These are phyloP conservation scores for Anastatica hierochuntica DNA, from an alignment of 345 rosid genomes.

Conservation along the genomic window DNA sequence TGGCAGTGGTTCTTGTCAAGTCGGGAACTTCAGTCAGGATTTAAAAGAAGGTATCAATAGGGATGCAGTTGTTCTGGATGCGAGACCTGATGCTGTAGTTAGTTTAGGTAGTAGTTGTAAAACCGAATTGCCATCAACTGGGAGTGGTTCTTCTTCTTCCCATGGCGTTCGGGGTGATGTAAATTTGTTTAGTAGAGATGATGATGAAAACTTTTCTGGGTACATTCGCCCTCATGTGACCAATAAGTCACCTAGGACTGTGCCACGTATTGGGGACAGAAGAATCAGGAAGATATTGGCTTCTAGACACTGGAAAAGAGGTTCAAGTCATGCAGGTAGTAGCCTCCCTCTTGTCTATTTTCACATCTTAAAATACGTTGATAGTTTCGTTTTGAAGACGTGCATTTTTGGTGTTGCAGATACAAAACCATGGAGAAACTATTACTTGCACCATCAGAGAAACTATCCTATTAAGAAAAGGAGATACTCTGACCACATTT, in stretches of 20 bases:
- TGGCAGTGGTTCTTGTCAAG: conserved; percentile 26
- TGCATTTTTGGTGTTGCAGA: conserved; percentile 30
- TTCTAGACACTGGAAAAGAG: conserved; percentile 70
- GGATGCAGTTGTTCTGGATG: conserved; percentile 47
- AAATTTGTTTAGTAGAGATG: conserved; percentile 86
- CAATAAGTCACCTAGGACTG: conserved; percentile 45
- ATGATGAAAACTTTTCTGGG: conserved; percentile 91
- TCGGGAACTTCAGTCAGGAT: conserved; percentile 22
- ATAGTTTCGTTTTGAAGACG: conserved; percentile 2
- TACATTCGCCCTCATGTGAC: conserved; percentile 50
- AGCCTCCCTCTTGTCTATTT: not conserved
- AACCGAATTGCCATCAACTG: conserved; percentile 28
- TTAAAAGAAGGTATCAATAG: conserved; percentile 32
- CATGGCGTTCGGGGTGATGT: conserved; percentile 46
- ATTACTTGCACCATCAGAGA: conserved; percentile 54
- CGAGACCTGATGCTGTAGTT: conserved; percentile 40
- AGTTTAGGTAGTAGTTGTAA: conserved; percentile 50
- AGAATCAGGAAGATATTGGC: conserved; percentile 95
- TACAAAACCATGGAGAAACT: conserved; percentile 42
- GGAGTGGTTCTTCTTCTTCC: conserved; percentile 32
- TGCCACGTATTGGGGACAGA: conserved; percentile 72
- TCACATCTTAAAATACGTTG: not conserved
- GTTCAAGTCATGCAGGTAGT: conserved; percentile 50
- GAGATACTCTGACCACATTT: conserved; percentile 41
- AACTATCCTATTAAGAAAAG: conserved; percentile 76